A percentile compares a stretch with the other conserved stretches of the same genome.
phyloP scores from a whole-genome alignment of 495 filamentous ascomycete genomes.

The Daldinia childiae region DNA sequence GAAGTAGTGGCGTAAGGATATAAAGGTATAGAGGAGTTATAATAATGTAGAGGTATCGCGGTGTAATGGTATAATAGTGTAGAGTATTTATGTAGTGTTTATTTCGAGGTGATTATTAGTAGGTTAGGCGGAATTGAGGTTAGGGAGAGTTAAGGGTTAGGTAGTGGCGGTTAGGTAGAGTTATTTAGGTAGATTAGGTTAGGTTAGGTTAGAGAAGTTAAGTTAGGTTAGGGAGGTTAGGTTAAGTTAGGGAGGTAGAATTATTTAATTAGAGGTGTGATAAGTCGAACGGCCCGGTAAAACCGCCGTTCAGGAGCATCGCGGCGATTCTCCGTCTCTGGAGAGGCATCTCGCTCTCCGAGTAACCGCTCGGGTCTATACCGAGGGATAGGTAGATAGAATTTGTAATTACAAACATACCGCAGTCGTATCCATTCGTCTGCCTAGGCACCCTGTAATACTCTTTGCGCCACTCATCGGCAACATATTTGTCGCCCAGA shows the following conservation, averaged over 20 bases:
- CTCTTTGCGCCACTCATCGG: conserved; percentile 69
- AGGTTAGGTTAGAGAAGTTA: no score
- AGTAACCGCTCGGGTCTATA: conserved; percentile 68
- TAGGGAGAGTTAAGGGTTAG: not conserved
- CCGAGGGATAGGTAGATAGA: conserved; percentile 74
- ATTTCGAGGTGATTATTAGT: not conserved
- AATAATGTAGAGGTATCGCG: not conserved
- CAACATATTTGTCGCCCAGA: conserved; percentile 64
- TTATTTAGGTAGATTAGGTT: no score
- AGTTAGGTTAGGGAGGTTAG: no score
- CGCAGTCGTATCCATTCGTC: conserved; percentile 79
- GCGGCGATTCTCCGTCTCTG: conserved; percentile 73
- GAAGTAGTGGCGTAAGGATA: not conserved
- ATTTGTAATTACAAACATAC: conserved; percentile 80
- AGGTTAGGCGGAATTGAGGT: not conserved
- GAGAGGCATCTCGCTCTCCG: conserved; percentile 62
- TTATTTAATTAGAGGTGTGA: conserved; percentile 37
- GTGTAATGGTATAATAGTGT: not conserved
- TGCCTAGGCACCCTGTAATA: conserved; percentile 64
- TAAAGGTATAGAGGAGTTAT: not conserved
- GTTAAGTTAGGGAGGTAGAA: no score
- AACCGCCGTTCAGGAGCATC: conserved; percentile 73
- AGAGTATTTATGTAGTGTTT: not conserved
- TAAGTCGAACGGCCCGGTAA: conserved; percentile 59
- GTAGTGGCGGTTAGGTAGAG: not conserved